phyloP scores from a whole-genome alignment of 2,329 filamentous ascomycete genomes.

The Lachnellula cervina region DNA sequence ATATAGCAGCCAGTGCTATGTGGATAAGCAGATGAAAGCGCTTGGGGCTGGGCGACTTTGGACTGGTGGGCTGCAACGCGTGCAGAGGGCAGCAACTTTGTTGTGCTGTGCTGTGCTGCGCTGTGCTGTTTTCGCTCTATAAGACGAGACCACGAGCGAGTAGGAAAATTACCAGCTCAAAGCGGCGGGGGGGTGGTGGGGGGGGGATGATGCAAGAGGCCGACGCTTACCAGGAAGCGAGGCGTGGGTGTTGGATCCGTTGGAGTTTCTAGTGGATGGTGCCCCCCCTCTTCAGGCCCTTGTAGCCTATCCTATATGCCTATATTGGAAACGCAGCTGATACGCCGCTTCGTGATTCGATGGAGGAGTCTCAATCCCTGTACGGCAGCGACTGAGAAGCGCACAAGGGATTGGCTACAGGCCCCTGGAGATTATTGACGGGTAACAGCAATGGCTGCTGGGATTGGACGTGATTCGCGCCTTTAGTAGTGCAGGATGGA shows the following conservation, averaged over 20 bases:
- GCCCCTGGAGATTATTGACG: background rate
- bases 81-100: slow-evolving; percentile 18
- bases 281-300: background rate
- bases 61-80: slow-evolving; percentile 7
- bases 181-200: slow-evolving; percentile 11
- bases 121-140: background rate
- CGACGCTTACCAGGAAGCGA: slow-evolving; percentile 5
- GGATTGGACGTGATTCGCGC: slow-evolving; percentile 28
- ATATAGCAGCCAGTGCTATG: slow-evolving; percentile 30
- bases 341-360: slow-evolving; percentile 8
- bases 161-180: slow-evolving; percentile 5
- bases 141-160: background rate
- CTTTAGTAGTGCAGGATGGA: slow-evolving; percentile 3
- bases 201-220: slow-evolving; percentile 15
- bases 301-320: too few species aligned
- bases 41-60: slow-evolving; percentile 8
- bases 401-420: slow-evolving; percentile 1
- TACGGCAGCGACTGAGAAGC: background rate
- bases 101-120: too few species aligned
- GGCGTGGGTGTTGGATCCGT: background rate
- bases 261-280: background rate
- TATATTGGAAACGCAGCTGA: slow-evolving; percentile 11
- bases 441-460: slow-evolving; percentile 1
- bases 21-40: slow-evolving; percentile 7
- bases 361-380: background rate